Percentiles rank a stretch among this genome's conserved stretches.
phyloP scores from a whole-genome alignment of 2,329 filamentous ascomycete genomes.

The Blastomyces percursus region DNA sequence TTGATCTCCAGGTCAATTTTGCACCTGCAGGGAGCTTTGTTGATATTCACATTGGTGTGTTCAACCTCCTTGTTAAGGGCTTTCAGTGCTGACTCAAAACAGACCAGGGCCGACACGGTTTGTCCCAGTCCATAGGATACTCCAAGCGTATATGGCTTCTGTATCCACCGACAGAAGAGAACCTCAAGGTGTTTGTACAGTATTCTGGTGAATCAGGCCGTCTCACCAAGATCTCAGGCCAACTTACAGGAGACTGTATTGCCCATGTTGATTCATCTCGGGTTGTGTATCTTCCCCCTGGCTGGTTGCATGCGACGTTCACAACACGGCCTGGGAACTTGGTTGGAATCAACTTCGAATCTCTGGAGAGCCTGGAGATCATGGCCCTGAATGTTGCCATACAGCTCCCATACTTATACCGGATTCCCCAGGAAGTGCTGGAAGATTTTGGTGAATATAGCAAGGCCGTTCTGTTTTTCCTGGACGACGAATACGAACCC shows the following conservation, averaged over 20 bases:
- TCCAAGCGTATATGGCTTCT: neutral
- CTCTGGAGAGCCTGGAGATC: neutral
- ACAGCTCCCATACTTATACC: neutral
- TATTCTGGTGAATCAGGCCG: constrained; percentile 3
- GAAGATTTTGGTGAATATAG: neutral
- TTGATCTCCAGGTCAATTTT: neutral
- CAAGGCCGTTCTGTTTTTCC: too few species aligned
- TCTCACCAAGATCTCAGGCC: constrained; percentile 6
- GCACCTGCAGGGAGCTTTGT: too few species aligned
- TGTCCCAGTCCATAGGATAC: neutral
- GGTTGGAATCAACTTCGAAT: neutral
- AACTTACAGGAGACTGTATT: neutral
- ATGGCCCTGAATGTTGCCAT: neutral
- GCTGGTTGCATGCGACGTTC: constrained; percentile 9
- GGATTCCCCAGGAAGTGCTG: neutral
- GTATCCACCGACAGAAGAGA: constrained; percentile 5
- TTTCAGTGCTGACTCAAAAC: neutral
- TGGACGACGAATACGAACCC: too few species aligned
- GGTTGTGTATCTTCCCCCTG: constrained; percentile 6
- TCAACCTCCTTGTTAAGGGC: neutral
- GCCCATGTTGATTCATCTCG: constrained; percentile 3
- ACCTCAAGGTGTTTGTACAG: constrained; percentile 5
- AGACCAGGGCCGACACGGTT: neutral
- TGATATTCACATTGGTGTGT: neutral
- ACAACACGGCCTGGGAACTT: neutral